Percentiles rank a stretch among this genome's conserved stretches.
phyloP scores from a whole-genome alignment of 179 eudicot genomes.

The Spergularia azorica region DNA sequence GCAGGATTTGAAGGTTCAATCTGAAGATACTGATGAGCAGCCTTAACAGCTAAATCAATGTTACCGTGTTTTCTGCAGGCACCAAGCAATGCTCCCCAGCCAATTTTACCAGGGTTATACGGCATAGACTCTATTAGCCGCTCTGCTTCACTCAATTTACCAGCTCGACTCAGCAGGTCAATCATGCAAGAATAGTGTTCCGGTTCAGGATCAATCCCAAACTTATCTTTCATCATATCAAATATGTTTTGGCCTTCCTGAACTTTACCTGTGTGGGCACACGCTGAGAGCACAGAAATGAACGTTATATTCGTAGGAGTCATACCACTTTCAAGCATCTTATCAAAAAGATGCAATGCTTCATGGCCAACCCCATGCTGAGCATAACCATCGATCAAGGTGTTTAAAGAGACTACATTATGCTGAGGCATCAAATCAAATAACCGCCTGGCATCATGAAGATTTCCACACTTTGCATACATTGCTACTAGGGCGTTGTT shows the following conservation, averaged over 20 bases:
- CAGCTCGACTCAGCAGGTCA: conserved; percentile 88
- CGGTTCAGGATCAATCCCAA: conserved; percentile 58
- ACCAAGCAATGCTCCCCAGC: conserved; percentile 78
- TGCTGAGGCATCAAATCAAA: conserved; percentile 81
- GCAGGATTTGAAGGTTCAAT: conserved; percentile 75
- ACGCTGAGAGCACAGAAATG: conserved; percentile 72
- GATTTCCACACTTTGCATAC: conserved; percentile 86
- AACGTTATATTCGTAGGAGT: conserved; percentile 69
- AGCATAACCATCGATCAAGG: conserved; percentile 82
- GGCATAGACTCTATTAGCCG: conserved; percentile 66
- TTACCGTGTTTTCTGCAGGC: conserved; percentile 75
- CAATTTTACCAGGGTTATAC: conserved; percentile 56
- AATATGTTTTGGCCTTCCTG: conserved; percentile 68
- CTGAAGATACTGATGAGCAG: conserved; percentile 57
- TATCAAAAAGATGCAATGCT: conserved; percentile 56
- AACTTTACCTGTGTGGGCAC: conserved; percentile 81
- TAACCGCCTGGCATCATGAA: conserved; percentile 64
- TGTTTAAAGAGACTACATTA: conserved; percentile 65
- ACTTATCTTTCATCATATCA: conserved; percentile 51
- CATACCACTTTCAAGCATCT: conserved; percentile 53
- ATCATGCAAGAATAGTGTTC: conserved; percentile 91
- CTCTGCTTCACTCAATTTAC: conserved; percentile 68
- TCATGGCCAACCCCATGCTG: conserved; percentile 69
- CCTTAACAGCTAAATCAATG: conserved; percentile 68
- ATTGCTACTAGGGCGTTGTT: conserved; percentile 76